A percentile compares a stretch with the other conserved stretches of the same genome.
phyloP scores from a whole-genome alignment of 768 basidiomycete genomes.

The Porpolomopsis calyptriformis region DNA sequence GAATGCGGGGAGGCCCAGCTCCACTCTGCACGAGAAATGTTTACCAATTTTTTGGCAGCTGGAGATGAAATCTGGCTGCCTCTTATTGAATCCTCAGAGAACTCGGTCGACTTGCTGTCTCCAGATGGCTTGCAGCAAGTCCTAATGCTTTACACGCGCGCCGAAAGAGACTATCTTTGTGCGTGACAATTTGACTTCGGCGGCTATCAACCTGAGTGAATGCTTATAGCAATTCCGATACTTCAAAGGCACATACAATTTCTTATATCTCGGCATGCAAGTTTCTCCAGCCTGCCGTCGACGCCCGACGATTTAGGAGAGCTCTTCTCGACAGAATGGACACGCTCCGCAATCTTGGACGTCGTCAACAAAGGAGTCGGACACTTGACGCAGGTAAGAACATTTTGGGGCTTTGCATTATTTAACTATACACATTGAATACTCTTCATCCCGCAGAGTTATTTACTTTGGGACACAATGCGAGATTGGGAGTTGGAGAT shows the following conservation, averaged over 20 bases:
- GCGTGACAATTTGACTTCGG: conserved; percentile 18
- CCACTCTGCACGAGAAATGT: conserved; percentile 54
- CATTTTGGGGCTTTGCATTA: not conserved
- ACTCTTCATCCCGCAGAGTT: conserved; percentile 37
- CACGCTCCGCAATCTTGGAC: conserved; percentile 39
- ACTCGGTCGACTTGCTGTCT: conserved; percentile 41
- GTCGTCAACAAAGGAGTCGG: conserved; percentile 46
- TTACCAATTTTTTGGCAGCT: conserved; percentile 49
- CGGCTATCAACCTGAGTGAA: conserved; percentile 10
- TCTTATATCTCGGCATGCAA: conserved; percentile 32
- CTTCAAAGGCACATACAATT: conserved; percentile 61
- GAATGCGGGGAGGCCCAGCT: conserved; percentile 51
- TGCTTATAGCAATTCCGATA: conserved; percentile 56
- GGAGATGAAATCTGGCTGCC: conserved; percentile 69
- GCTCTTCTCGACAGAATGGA: conserved; percentile 54
- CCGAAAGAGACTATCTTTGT: conserved; percentile 76
- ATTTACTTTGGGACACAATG: conserved; percentile 58
- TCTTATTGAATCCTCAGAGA: conserved; percentile 45
- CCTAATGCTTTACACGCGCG: conserved; percentile 50
- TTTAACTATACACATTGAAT: not conserved
- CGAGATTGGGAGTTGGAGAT: conserved; percentile 66
- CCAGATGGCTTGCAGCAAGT: conserved; percentile 43
- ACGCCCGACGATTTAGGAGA: conserved; percentile 44
- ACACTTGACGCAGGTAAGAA: conserved; percentile 54
- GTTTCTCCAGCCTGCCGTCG: conserved; percentile 28